Percentiles rank a stretch among this genome's conserved stretches.
Conservation (phyloP, 2,329 filamentous ascomycete genomes). For the Dothideomycetes sp. region DNA sequence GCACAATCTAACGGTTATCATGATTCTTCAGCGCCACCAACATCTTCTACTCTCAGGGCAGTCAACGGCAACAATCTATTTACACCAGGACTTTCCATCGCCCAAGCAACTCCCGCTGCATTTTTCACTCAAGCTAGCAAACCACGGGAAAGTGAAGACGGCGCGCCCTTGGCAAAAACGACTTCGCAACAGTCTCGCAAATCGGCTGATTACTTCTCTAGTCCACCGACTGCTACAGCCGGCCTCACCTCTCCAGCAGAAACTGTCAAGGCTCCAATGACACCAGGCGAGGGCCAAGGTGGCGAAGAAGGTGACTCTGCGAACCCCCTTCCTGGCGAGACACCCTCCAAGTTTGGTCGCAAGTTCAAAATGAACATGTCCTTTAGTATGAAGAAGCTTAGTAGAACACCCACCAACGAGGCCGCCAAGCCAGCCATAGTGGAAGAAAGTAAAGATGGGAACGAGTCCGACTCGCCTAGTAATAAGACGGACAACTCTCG, state of each 20-base stretch:
- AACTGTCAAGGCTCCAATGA: constrained; percentile 13
- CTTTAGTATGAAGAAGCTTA: constrained; percentile 70
- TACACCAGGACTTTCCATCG: constrained; percentile 70
- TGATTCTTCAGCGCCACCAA: constrained; percentile 28
- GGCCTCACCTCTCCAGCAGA: constrained; percentile 11
- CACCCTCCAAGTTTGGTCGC: constrained; percentile 52
- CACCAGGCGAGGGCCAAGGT: constrained; percentile 17
- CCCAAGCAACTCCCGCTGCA: constrained; percentile 27
- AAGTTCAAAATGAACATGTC: constrained; percentile 65
- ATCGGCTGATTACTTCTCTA: constrained; percentile 64
- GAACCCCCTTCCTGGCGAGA: constrained; percentile 43
- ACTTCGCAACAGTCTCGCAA: constrained; percentile 27
- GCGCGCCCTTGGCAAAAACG: constrained; percentile 40
- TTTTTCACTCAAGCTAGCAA: constrained; percentile 22
- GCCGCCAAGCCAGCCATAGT: constrained; percentile 48
- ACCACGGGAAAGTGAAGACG: constrained; percentile 31
- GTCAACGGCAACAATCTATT: constrained; percentile 45
- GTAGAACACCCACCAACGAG: constrained; percentile 55
- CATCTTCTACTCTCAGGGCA: constrained; percentile 44
- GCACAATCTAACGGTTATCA: constrained; percentile 35
- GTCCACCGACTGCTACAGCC: constrained; percentile 24
- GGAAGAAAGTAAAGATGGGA: constrained; percentile 53
- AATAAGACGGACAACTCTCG: constrained; percentile 52
- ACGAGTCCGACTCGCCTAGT: constrained; percentile 47
- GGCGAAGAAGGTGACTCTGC: constrained; percentile 22